Base-by-base conservation (phyloP, 257 asterid species). In the Forsythia suspensa region DNA sequence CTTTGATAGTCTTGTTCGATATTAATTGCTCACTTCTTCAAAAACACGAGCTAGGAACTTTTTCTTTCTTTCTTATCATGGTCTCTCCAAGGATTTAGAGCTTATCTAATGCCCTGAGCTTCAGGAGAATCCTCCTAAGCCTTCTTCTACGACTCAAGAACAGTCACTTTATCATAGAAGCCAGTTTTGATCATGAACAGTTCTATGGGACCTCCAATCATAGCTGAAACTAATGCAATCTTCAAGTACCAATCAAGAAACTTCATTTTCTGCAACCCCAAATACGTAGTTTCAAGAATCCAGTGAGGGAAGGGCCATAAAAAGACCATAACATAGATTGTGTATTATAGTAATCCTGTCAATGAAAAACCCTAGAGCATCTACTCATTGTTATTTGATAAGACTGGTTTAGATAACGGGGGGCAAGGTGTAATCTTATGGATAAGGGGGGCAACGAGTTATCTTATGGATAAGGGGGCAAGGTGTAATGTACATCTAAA, bases 111-210 rank as follows among this genome's bases (percentile, higher is more conserved):
- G 59, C 94, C 98, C 81, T 85, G 91, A 83, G 97, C 99, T 92
- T 95, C 98, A 12, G 95, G 90, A 4, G 91, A 80, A 46, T 21
- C 89, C 82, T 95, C 99, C 92, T 89, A 88, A 70, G 91, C 95
- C 83, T 92, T 87, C 84, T 88, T 95, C 89, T 95, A 97, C 1
- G 97, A 81, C 86, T 93, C 99, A 82, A 95, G 41, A 77, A 83
- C 97, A 37, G 96, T 89, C 73, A 93, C 98, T 81, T 92, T 93
- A 80, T 41, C 88, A 95, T 98, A 95, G 90, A 95, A 93, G 76
- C 97, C 97, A 79, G 97, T 93, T 81, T 95, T 93, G 88, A 95
- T 93, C 97, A 95, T 93, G 93, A 95, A 95, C 5, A 90, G 44
- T 79, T 95, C 99, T 97, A 93, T 92, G 46, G 96, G 90, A 73